Evolutionary conservation across 768 basidiomycete species (phyloP).

Genomic region (Leccinum variicolor): DNA sequence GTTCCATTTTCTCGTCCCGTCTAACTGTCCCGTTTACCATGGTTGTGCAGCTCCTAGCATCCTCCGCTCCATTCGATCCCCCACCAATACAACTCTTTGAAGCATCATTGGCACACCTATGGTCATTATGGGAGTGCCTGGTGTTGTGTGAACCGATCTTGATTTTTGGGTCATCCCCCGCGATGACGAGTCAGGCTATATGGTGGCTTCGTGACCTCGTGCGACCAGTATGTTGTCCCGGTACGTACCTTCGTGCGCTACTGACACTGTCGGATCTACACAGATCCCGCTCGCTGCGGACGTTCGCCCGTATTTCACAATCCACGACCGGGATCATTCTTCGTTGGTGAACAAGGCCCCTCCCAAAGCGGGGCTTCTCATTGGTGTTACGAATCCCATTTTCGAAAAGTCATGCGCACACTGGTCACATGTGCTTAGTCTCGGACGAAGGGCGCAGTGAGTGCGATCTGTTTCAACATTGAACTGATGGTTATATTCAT

Average conservation of each 20-base stretch:
- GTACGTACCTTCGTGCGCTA: background rate
- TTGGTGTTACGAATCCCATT: conserved; percentile 89
- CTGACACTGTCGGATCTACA: background rate
- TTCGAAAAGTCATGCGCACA: conserved; percentile 76
- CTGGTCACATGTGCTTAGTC: conserved; percentile 81
- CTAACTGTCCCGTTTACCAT: background rate
- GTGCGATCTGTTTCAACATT: conserved; percentile 14
- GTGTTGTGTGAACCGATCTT: conserved; percentile 88
- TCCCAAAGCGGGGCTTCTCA: conserved; percentile 70
- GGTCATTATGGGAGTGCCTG: conserved; percentile 93
- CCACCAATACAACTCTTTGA: conserved; percentile 62
- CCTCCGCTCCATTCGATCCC: conserved; percentile 54
- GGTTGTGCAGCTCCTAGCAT: conserved; percentile 60
- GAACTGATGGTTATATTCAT: background rate
- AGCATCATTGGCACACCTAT: conserved; percentile 60
- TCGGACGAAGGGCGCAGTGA: conserved; percentile 52
- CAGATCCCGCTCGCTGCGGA: conserved; percentile 85
- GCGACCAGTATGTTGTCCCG: conserved; percentile 59
- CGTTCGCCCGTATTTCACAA: conserved; percentile 92
- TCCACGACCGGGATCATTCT: conserved; percentile 86
- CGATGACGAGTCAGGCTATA: conserved; percentile 80
- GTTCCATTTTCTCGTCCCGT: background rate
- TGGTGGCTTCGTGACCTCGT: conserved; percentile 92
- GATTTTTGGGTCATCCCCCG: conserved; percentile 75
- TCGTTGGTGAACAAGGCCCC: conserved; percentile 75